Evolutionary conservation across 2,329 filamentous ascomycete species (phyloP), one percentile per base, ranked within the genome.

Genomic region (Aquanectria penicillioides): DNA sequence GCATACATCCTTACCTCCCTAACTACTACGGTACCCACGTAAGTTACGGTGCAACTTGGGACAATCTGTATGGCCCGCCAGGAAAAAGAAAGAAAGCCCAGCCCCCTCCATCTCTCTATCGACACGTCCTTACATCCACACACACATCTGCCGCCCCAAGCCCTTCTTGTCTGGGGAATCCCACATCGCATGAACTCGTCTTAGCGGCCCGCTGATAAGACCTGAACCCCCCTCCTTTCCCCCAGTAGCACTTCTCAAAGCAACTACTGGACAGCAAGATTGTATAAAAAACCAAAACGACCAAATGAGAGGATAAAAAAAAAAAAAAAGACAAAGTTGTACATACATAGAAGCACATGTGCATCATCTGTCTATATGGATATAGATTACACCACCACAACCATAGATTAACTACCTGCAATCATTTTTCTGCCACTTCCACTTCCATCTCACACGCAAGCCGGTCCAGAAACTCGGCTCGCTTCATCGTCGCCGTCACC

Each of bases 401-500:
- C 20, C 11, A 20, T 31, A 31, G 13, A 28, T 12, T 5, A 8
- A 47, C 58, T 15, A 59, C 52, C 36, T 60, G 57, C 8, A 55
- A 56, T 11, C 69, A 63, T 47, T 60, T 66, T 53, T 69, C 67
- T 9, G 49, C 40, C 23, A 61, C 37, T 34, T 69, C 67, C 18
- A 69, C 67, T 10, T 68, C 67, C 53, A 69, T 43, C 59, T 70
- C 67, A 31, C 67, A 69, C 38, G 62, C 66, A 10, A 69, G 44
- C 31, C 67, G 47, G 15, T 67, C 67, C 15, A 69, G 40, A 37
- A 69, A 69, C 41, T 69, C 65, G 13, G 67, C 57, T 18, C 57
- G 61, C 28, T 61, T 55, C 67, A 69, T 69, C 41, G 54, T 61
- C 36, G 66, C 67, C 25, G 61, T 62, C n/a, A 69, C 18, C 34